Evolutionary conservation across 23 red algal genomes (phyloP).

Genomic region (Gracilariopsis chorda): DNA sequence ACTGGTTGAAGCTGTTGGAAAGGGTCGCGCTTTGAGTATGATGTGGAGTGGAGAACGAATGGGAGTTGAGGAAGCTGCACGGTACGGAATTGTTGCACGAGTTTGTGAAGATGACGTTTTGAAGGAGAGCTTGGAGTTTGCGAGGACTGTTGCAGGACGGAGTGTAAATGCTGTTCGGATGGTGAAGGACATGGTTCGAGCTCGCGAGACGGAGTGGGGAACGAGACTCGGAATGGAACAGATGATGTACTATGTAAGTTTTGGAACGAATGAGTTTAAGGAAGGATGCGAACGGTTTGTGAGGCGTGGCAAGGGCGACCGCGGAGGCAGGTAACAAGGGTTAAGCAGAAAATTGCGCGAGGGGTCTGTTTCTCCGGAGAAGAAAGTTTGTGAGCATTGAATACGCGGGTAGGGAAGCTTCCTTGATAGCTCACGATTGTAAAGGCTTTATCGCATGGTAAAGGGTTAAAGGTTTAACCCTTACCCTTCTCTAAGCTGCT

Average conservation of each 20-base stretch:
- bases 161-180: not conserved
- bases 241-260: slow-evolving; percentile 5
- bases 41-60: slow-evolving; percentile 54
- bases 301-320: not conserved
- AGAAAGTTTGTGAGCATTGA: too few species aligned
- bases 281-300: slow-evolving; percentile 3
- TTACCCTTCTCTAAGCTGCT: too few species aligned
- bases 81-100: slow-evolving; percentile 62
- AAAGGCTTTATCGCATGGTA: too few species aligned
- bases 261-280: not conserved
- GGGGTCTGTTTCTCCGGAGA: too few species aligned
- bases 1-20: slow-evolving; percentile 75
- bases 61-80: slow-evolving; percentile 27
- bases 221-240: not conserved
- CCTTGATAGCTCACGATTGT: too few species aligned
- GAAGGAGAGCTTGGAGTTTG: slow-evolving; percentile 40
- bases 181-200: not conserved
- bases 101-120: slow-evolving; percentile 49
- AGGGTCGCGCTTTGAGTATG: slow-evolving; percentile 60
- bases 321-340: too few species aligned
- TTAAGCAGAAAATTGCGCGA: too few species aligned
- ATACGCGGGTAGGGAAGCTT: too few species aligned
- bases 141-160: slow-evolving; percentile 36
- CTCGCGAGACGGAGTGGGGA: not conserved
- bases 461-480: too few species aligned